A percentile compares a stretch with the other conserved stretches of the same genome.
Evolutionary conservation across 495 filamentous ascomycete genomes (phyloP).

Genomic region (Talaromyces adpressus): DNA sequence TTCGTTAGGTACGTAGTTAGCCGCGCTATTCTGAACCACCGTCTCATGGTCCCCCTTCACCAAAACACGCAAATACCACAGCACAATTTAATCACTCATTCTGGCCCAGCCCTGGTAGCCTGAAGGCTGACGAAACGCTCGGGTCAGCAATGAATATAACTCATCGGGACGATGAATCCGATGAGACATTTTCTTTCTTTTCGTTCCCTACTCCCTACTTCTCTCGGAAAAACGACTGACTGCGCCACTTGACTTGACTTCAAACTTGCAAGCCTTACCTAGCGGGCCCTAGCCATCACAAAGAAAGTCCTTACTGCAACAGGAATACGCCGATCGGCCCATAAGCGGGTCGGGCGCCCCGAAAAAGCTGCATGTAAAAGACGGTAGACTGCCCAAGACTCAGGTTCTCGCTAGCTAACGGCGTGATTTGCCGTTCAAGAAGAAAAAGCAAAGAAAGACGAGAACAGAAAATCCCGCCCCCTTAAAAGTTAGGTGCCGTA

Average conservation of each 20-base stretch:
- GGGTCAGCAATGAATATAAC: background rate
- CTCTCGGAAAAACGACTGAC: background rate
- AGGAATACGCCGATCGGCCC: background rate
- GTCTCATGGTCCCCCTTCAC: background rate
- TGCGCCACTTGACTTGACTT: background rate
- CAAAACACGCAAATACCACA: background rate
- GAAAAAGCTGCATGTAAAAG: background rate
- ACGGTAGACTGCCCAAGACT: background rate
- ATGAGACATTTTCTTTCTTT: background rate
- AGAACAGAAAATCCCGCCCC: slow-evolving; percentile 4
- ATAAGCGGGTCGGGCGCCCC: background rate
- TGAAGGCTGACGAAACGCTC: background rate
- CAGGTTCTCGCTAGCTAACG: background rate
- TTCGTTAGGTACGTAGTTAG: background rate
- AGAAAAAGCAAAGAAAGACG: background rate
- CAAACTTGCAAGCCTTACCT: background rate
- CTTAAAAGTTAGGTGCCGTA: background rate
- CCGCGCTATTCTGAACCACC: background rate
- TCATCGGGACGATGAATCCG: background rate
- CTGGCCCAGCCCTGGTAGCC: background rate
- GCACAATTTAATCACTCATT: background rate
- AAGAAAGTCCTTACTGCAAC: slow-evolving; percentile 3
- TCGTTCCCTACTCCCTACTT: too few species aligned
- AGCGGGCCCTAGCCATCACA: background rate
- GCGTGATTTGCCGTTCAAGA: background rate